These are phyloP conservation scores for Aspergillus alliaceus DNA, from an alignment of 2,329 filamentous ascomycete species.

Conservation along the genomic window DNA sequence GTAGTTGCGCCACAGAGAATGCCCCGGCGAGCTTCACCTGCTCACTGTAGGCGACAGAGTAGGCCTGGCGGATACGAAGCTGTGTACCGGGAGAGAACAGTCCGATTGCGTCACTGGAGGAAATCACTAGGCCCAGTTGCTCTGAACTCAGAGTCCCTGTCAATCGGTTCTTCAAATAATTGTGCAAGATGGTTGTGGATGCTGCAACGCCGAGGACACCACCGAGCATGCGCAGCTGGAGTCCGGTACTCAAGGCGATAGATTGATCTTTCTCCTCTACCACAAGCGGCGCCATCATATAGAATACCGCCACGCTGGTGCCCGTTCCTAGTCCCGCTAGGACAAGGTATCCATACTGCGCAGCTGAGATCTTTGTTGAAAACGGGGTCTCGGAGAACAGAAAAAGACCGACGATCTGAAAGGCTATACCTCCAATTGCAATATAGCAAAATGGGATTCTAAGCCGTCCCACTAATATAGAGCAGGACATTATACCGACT, in stretches of 20 bases:
- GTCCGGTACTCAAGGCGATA: slow-evolving; percentile 38
- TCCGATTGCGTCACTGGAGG: slow-evolving; percentile 6
- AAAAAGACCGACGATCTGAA: slow-evolving; percentile 17
- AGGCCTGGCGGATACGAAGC: slow-evolving; percentile 8
- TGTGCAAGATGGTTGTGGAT: slow-evolving; percentile 26
- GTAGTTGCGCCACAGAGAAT: slow-evolving; percentile 12
- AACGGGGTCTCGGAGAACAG: slow-evolving; percentile 12
- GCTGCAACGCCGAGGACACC: slow-evolving; percentile 41
- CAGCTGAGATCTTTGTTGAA: slow-evolving; percentile 18
- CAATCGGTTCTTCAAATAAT: slow-evolving; percentile 9
- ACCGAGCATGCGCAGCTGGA: slow-evolving; percentile 41
- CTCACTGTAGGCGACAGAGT: slow-evolving; percentile 17
- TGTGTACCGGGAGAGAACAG: slow-evolving; percentile 5
- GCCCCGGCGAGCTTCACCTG: slow-evolving; percentile 20
- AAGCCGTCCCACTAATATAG: slow-evolving; percentile 10
- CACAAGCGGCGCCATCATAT: slow-evolving; percentile 14
- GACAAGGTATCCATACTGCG: slow-evolving; percentile 19
- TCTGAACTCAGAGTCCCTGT: not conserved
- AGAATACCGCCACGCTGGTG: slow-evolving; percentile 13
- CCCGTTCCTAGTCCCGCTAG: slow-evolving; percentile 16
- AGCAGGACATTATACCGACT: slow-evolving; percentile 15
- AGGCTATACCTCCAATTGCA: slow-evolving; percentile 9
- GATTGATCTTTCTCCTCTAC: slow-evolving; percentile 15
- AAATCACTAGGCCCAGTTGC: slow-evolving; percentile 2
- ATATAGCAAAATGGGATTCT: slow-evolving; percentile 16